Percentiles rank a stretch among this genome's conserved stretches.
Evolutionary conservation across 192 early-diverging fungal species (phyloP).

Genomic region (Helicostylum pulchrum): DNA sequence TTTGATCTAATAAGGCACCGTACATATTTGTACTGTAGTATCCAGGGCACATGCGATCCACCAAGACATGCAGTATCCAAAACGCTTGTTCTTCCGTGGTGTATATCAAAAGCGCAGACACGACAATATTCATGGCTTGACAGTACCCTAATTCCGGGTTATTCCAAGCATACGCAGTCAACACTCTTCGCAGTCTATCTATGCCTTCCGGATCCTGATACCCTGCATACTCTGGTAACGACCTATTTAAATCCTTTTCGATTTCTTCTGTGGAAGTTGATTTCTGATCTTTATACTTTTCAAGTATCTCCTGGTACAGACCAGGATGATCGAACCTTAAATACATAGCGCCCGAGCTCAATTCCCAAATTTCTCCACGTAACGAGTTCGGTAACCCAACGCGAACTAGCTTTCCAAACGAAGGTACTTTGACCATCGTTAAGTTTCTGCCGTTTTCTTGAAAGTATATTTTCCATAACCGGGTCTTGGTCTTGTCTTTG

Average conservation of each 20-base stretch:
- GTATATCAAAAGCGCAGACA: slow-evolving; percentile 90
- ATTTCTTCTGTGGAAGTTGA: slow-evolving; percentile 85
- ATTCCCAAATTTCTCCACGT: slow-evolving; percentile 89
- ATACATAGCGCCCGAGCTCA: slow-evolving; percentile 77
- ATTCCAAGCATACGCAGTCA: slow-evolving; percentile 82
- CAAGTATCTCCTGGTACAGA: slow-evolving; percentile 64
- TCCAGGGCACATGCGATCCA: slow-evolving; percentile 87
- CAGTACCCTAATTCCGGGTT: slow-evolving; percentile 97
- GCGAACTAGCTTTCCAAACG: slow-evolving; percentile 77
- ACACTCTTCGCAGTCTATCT: slow-evolving; percentile 85
- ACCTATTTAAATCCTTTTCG: slow-evolving; percentile 88
- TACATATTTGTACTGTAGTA: slow-evolving; percentile 98
- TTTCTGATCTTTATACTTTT: slow-evolving; percentile 53
- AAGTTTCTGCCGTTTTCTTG: slow-evolving; percentile 77
- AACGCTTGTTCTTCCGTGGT: slow-evolving; percentile 97
- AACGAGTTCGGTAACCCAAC: slow-evolving; percentile 79
- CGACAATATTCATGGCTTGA: slow-evolving; percentile 99
- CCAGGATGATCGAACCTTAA: slow-evolving; percentile 74
- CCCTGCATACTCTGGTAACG: slow-evolving; percentile 89
- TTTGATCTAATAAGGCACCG: slow-evolving; percentile 92
- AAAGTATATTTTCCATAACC: slow-evolving; percentile 75
- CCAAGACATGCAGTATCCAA: slow-evolving; percentile 88
- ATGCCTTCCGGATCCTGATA: slow-evolving; percentile 93
- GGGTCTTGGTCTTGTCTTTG: slow-evolving; percentile 70
- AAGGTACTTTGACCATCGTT: slow-evolving; percentile 69